A percentile compares a stretch with the other conserved stretches of the same genome.
phyloP scores from a whole-genome alignment of 768 basidiomycete species.

The Lactarius vividus region DNA sequence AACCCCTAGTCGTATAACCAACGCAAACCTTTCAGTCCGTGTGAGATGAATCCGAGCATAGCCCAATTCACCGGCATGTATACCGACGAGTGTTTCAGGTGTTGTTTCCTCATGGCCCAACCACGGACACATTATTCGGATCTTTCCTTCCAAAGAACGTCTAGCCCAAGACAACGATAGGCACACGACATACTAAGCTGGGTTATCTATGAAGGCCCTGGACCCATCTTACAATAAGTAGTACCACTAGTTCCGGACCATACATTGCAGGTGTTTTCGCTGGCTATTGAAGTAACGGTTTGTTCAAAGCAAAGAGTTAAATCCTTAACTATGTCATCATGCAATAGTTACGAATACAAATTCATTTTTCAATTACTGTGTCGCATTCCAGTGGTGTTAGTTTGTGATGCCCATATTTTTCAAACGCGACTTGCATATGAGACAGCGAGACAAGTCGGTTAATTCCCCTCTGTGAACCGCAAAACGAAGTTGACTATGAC shows the following conservation, averaged over 20 bases:
- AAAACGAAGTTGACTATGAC: slow-evolving; percentile 83
- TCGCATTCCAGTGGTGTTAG: neutral
- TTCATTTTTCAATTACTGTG: neutral
- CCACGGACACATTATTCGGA: neutral
- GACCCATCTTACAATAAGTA: neutral
- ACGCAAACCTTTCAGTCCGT: neutral
- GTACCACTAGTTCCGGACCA: neutral
- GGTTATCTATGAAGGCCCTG: neutral
- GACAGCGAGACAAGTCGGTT: neutral
- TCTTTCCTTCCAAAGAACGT: neutral
- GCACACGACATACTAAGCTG: neutral
- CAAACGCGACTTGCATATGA: neutral
- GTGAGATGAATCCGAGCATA: neutral
- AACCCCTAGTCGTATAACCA: neutral
- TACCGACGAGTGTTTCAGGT: neutral
- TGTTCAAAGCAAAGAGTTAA: neutral
- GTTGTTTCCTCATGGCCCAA: neutral
- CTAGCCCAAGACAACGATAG: neutral
- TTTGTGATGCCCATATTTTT: slow-evolving; percentile 8
- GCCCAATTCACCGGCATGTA: neutral
- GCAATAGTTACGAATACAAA: slow-evolving; percentile 18
- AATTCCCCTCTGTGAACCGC: slow-evolving; percentile 54
- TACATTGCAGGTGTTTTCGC: neutral
- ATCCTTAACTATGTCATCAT: slow-evolving; percentile 1
- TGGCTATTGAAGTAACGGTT: neutral